Evolutionary conservation across 768 basidiomycete species (phyloP), one percentile per base, ranked within the genome.

Genomic region (Rhizopogon rudus): DNA sequence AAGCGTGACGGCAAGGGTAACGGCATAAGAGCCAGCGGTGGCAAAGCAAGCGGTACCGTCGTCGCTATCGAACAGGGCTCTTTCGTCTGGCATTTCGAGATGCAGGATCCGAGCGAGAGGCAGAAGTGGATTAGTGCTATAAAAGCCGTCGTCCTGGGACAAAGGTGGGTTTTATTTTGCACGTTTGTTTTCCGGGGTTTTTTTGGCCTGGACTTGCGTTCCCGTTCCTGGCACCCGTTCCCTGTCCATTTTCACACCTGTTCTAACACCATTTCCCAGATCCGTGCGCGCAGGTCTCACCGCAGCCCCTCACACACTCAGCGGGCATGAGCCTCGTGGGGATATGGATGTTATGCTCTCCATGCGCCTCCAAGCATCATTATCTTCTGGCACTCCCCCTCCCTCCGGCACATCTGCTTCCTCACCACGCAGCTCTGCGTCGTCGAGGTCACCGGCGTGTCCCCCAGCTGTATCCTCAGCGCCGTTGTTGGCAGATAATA

Each of bases 271-370:
- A 13, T 12, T 22, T n/a, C 31, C 2, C 56, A 91, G 88, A 61
- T 83, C 87, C 40, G 71, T 87, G 28, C 84, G 86, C 20, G 87
- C 84, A 8, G 88, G 88, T 14, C 67, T 91, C 12, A 79, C 81
- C 35, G 69, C 75, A 22, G 70, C 81, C 28, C 65, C 76, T 0
- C 71, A 71, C 40, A 70, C 71, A 20, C 61, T 72, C 3, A 72
- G 75, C 20, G 74, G 72, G 14, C 71, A 78, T 28, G 89, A 89
- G 57, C 88, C 87, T 20, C 77, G 83, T 44, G 89, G 89, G 6
- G 89, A 91, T 63, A 81, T 91, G 74, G 89, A 91, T 65, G 89
- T 91, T 45, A 87, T 90, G 81, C 76, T 91, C 37, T 86, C 87
- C 31, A 88, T 91, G 77, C 84, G 84, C 46, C 76, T 82, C 33